phyloP scores from a whole-genome alignment of 2,329 filamentous ascomycete genomes.

The Fusarium setosum region DNA sequence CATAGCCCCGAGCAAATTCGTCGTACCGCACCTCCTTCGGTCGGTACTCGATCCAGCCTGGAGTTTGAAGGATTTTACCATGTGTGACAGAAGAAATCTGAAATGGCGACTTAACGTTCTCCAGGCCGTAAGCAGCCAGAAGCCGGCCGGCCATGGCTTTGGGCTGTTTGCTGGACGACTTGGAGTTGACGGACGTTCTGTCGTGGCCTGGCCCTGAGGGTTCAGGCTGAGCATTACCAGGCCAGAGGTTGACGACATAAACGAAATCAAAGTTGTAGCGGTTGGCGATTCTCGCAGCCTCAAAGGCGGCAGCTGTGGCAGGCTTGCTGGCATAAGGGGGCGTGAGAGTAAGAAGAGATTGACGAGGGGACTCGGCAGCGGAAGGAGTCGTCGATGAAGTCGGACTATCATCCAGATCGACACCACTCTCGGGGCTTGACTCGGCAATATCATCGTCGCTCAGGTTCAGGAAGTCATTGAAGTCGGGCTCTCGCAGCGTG shows the following conservation, averaged over 20 bases:
- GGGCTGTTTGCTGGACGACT: constrained; percentile 16
- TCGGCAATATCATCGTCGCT: constrained; percentile 71
- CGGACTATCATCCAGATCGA: constrained; percentile 15
- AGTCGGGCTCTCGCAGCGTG: constrained; percentile 61
- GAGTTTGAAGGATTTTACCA: constrained; percentile 58
- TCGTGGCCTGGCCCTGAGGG: constrained; percentile 20
- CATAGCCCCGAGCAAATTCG: constrained; percentile 64
- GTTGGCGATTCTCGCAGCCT: constrained; percentile 65
- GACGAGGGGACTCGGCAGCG: constrained; percentile 37
- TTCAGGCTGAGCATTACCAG: constrained; percentile 42
- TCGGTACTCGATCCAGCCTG: constrained; percentile 66
- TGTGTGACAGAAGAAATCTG: constrained; percentile 63
- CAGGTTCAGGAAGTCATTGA: constrained; percentile 65
- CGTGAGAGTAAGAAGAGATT: constrained; percentile 55
- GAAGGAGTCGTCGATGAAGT: constrained; percentile 34
- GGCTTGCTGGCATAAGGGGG: constrained; percentile 58
- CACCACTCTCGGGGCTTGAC: constrained; percentile 38
- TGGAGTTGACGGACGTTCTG: constrained; percentile 7
- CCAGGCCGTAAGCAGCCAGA: constrained; percentile 65
- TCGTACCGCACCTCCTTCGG: constrained; percentile 54
- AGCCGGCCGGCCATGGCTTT: constrained; percentile 59
- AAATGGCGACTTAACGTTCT: constrained; percentile 62
- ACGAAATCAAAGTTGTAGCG: constrained; percentile 68
- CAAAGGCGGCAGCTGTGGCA: constrained; percentile 62
- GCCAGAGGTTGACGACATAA: constrained; percentile 70